These are phyloP conservation scores for Phytophthora podocarpi DNA, from an alignment of 352 stramenopile species.

Conservation along the genomic window DNA sequence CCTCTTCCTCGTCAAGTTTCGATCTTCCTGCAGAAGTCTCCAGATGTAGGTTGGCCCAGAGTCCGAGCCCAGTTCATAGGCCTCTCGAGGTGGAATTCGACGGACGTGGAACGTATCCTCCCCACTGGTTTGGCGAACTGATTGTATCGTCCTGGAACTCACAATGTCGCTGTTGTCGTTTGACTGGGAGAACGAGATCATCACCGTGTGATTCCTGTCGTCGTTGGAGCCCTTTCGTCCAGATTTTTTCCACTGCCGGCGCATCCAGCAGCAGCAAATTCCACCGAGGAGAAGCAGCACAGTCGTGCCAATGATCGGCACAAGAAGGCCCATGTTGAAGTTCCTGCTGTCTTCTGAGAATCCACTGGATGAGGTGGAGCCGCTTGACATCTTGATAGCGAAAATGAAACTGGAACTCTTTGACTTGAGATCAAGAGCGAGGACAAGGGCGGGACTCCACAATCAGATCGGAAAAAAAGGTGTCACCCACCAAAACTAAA, in stretches of 20 bases:
- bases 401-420: conserved; percentile 5
- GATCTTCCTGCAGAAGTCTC: conserved; percentile 22
- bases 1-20: conserved; percentile 13
- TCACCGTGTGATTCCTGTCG: conserved; percentile 9
- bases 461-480: conserved; percentile 22
- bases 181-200: conserved; percentile 18
- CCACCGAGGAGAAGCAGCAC: conserved; percentile 25
- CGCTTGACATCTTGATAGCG: background rate
- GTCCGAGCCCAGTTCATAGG: conserved; percentile 21
- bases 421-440: background rate
- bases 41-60: conserved; percentile 18
- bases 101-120: background rate
- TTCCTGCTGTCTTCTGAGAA: background rate
- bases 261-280: conserved; percentile 29
- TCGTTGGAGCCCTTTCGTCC: conserved; percentile 3
- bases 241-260: conserved; percentile 21
- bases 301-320: conserved; percentile 23
- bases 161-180: conserved; percentile 8
- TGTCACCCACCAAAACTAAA: conserved; percentile 20
- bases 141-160: conserved; percentile 1
- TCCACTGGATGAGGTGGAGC: background rate
- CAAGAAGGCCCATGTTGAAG: conserved; percentile 22
- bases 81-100: conserved; percentile 13
- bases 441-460: conserved; percentile 5
- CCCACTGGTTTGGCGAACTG: background rate